A percentile compares a stretch with the other conserved stretches of the same genome.
Conservation (phyloP, 257 asterid species). For the Przewalskia tangutica region DNA sequence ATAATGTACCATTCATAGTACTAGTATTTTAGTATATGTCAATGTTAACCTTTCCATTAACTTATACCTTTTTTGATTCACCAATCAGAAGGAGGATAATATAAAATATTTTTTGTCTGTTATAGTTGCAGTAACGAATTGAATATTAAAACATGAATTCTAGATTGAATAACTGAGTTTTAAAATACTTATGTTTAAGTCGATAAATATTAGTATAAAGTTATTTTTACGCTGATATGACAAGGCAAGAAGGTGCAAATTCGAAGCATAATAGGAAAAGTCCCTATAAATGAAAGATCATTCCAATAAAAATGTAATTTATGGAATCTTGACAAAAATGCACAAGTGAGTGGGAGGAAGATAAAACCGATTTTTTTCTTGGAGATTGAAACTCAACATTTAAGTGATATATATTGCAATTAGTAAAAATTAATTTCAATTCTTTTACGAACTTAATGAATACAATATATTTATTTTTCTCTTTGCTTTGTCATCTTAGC, state of each 20-base stretch:
- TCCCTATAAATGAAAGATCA: background rate
- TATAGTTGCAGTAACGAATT: background rate
- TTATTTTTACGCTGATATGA: background rate
- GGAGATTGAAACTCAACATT: background rate
- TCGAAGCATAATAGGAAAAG: background rate
- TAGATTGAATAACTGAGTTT: background rate
- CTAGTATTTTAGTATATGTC: background rate
- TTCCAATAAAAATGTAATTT: background rate
- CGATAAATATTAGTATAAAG: background rate
- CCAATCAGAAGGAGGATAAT: background rate
- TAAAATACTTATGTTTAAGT: background rate
- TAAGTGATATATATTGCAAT: background rate
- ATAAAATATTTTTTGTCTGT: background rate
- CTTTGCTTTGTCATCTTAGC: background rate
- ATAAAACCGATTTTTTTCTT: background rate
- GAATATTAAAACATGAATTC: background rate
- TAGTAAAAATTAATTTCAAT: background rate
- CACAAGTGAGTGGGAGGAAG: background rate
- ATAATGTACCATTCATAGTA: background rate
- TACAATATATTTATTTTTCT: background rate
- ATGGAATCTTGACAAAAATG: background rate
- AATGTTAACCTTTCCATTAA: background rate
- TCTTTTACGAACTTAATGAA: background rate
- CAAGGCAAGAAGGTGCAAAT: background rate
- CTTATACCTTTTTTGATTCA: background rate